These are phyloP conservation scores for Cochlearia excelsa DNA, from an alignment of 345 rosid genomes.

Conservation along the genomic window DNA sequence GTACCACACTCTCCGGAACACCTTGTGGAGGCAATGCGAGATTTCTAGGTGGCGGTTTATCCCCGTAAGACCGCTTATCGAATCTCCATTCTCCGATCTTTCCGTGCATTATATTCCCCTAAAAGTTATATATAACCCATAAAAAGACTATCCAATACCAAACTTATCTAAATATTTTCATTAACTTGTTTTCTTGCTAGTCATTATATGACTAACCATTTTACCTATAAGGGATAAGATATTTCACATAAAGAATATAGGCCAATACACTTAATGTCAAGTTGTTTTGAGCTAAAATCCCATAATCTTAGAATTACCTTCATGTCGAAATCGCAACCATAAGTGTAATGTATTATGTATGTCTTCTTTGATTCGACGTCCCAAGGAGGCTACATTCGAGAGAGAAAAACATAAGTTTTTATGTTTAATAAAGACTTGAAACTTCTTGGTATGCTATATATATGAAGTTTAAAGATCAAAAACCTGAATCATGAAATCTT, in stretches of 20 bases:
- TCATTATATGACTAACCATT: no score
- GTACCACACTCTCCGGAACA: slow-evolving; percentile 92
- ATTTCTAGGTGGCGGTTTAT: slow-evolving; percentile 63
- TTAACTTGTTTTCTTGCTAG: not conserved
- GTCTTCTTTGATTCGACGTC: slow-evolving; percentile 71
- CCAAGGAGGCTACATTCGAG: slow-evolving; percentile 87
- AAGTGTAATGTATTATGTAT: slow-evolving; percentile 91
- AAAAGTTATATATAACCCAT: not conserved
- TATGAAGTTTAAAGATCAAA: slow-evolving; percentile 9
- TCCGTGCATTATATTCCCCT: slow-evolving; percentile 71
- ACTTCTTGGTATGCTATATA: not conserved
- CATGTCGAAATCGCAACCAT: slow-evolving; percentile 89
- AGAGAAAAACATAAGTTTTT: slow-evolving; percentile 27
- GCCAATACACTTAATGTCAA: no score
- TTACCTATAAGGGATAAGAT: no score
- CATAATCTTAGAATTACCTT: slow-evolving; percentile 42
- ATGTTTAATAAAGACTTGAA: not conserved
- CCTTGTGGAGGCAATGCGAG: slow-evolving; percentile 90
- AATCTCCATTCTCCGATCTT: slow-evolving; percentile 98
- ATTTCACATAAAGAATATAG: no score
- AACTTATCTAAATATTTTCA: not conserved
- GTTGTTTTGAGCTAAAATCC: no score
- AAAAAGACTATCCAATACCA: not conserved
- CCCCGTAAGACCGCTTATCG: slow-evolving; percentile 79
- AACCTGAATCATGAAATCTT: slow-evolving; percentile 99